Evolutionary conservation across 495 filamentous ascomycete genomes (phyloP), one percentile per base, ranked within the genome.

Genomic region (Penicillium arizonense): DNA sequence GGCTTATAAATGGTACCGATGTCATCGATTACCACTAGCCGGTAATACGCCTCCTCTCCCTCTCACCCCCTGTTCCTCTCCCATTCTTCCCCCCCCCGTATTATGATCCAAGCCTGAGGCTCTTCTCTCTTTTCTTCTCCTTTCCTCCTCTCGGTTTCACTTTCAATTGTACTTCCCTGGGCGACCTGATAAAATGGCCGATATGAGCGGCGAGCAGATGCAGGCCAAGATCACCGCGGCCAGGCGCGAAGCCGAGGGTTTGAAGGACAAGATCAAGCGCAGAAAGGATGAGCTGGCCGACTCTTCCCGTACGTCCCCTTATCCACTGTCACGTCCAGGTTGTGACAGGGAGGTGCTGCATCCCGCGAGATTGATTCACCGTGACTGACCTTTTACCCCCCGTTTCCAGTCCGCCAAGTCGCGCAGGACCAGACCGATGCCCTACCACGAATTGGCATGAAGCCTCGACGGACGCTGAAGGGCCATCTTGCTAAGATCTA

Each of bases 211-310:
- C 60, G 85, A 87, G 70, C 82, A 87, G 67, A 87, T 89, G 76
- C 87, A 89, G 75, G 82, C 87, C 64, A 90, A 88, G 78, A 98
- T 98, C 68, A 91, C 95, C 69, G 88, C 93, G 59, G 94, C 94
- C 66, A 84, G 94, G 77, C 90, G 94, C 78, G 94, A 98, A 80
- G 94, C 94, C 57, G 94, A 98, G 79, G 91, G 87, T 35, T 77
- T 98, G 57, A 98, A 98, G 82, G 94, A 97, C 71, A 86, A 89
- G 76, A 98, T 98, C 82, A 98, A 95, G 86, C 84, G 91, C 77
- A 94, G 94, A 82, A 98, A 97, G 87, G 94, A 98, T 83, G 94
- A 97, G 73, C 81, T 98, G 59, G 95, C 92, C 64, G 94, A 98
- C 74, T 93, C 91, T 56, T 93, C 92, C 62, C 85, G 94, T 98